Conservation (phyloP, 805 yeast species). For the Pichia deserticola region DNA sequence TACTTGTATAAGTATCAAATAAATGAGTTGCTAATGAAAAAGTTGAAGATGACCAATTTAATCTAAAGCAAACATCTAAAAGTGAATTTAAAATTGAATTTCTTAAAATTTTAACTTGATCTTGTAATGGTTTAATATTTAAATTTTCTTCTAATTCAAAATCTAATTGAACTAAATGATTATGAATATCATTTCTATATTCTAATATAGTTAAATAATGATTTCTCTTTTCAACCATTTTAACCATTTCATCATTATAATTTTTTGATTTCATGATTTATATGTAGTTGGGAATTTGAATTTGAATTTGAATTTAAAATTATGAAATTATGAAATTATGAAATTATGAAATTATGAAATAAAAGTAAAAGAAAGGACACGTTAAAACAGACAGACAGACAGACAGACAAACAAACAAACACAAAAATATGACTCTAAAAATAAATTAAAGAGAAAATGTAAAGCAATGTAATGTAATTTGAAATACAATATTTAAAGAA, state of each 20-base stretch:
- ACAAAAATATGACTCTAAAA: too few species aligned
- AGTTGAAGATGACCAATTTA: constrained; percentile 27
- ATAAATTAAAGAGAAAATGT: too few species aligned
- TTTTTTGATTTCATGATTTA: neutral
- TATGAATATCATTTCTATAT: constrained; percentile 23
- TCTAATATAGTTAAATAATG: constrained; percentile 23
- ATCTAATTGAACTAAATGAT: constrained; percentile 20
- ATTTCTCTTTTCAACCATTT: constrained; percentile 21
- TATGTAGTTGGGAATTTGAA: neutral
- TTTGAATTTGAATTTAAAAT: too few species aligned
- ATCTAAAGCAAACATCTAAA: constrained; percentile 24
- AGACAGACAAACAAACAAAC: too few species aligned
- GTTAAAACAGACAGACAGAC: too few species aligned
- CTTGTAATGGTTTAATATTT: constrained; percentile 17
- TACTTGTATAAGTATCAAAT: constrained; percentile 34
- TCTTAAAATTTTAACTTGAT: constrained; percentile 12
- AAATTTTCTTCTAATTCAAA: constrained; percentile 26
- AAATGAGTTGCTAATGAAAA: constrained; percentile 32
- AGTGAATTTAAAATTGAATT: constrained; percentile 25
- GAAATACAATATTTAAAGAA: too few species aligned
- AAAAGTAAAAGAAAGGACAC: neutral
- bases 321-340: neutral
- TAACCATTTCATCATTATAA: constrained; percentile 8
- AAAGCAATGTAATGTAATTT: too few species aligned
- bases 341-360: neutral